phyloP scores from a whole-genome alignment of 2,329 filamentous ascomycete genomes.

The Colletotrichum nymphaeae region DNA sequence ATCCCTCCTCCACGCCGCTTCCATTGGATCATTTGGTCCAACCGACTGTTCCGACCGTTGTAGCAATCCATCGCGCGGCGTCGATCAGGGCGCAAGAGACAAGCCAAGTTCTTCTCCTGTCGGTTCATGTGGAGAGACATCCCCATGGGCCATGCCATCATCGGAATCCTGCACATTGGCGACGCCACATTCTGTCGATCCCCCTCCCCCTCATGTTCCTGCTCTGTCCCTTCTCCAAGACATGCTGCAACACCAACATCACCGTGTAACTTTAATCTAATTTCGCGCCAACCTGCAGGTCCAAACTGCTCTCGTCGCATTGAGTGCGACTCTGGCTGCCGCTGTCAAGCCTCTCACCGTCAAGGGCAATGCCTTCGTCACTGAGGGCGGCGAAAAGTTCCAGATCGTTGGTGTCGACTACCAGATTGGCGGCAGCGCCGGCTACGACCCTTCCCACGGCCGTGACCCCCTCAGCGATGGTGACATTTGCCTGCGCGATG shows the following conservation, averaged over 20 bases:
- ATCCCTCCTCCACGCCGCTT: constrained; percentile 6
- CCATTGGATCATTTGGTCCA: constrained; percentile 15
- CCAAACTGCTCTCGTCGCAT: constrained; percentile 61
- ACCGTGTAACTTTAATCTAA: constrained; percentile 1
- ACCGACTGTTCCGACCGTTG: neutral
- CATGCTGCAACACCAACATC: neutral
- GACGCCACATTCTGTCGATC: constrained; percentile 18
- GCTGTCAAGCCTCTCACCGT: constrained; percentile 70
- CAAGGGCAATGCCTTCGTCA: constrained; percentile 69
- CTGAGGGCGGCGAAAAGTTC: constrained; percentile 70
- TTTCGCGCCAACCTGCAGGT: constrained; percentile 39
- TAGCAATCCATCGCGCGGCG: constrained; percentile 7
- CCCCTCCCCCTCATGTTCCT: neutral
- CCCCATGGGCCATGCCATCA: neutral
- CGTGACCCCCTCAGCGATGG: constrained; percentile 71
- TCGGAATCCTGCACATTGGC: neutral
- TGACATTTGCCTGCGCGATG: constrained; percentile 71
- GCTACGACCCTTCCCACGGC: constrained; percentile 65
- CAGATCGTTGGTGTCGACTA: constrained; percentile 77
- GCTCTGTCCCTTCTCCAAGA: neutral
- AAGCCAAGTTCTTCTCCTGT: constrained; percentile 3
- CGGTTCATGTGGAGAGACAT: neutral
- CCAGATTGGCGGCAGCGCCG: constrained; percentile 74
- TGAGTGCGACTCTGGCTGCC: constrained; percentile 63
- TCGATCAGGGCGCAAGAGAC: constrained; percentile 10